phyloP scores from a whole-genome alignment of 1,139 yeast species.

The Kurtzmaniella natalensis region DNA sequence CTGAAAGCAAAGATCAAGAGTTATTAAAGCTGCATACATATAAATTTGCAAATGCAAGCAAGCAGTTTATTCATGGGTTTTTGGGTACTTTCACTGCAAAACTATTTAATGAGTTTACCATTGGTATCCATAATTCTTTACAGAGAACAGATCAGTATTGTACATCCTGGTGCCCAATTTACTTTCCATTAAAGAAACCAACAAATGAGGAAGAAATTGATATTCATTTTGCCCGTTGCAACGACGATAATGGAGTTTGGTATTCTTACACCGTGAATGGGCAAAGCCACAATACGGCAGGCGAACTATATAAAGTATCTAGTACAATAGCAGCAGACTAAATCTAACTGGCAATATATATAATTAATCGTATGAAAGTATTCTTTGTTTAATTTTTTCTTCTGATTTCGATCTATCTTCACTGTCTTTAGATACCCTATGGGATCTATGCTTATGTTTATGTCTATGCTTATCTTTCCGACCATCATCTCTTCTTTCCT shows the following conservation, averaged over 20 bases:
- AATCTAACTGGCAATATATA: too few relatives aligned
- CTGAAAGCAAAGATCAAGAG: conserved; percentile 43
- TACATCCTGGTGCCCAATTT: conserved; percentile 62
- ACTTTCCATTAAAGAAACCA: conserved; percentile 63
- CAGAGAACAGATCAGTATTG: conserved; percentile 19
- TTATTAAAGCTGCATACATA: too few relatives aligned
- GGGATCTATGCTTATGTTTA: background rate
- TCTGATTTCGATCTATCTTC: background rate
- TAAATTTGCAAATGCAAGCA: too few relatives aligned
- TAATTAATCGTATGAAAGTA: background rate
- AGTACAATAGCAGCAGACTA: too few relatives aligned
- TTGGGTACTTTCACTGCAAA: conserved; percentile 71
- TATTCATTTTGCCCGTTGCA: conserved; percentile 20
- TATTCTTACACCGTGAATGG: conserved; percentile 61
- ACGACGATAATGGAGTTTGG: conserved; percentile 48
- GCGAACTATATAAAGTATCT: conserved; percentile 15
- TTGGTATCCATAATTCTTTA: conserved; percentile 18
- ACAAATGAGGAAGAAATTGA: conserved; percentile 37
- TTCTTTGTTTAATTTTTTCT: background rate
- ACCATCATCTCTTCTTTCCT: conserved; percentile 8
- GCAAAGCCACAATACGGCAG: conserved; percentile 17
- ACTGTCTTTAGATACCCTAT: background rate
- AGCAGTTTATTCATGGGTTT: conserved; percentile 63
- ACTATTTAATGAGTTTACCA: conserved; percentile 52
- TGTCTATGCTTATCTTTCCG: conserved; percentile 2